phyloP scores from a whole-genome alignment of 306 rosid species.

The Dryas alaskensis region DNA sequence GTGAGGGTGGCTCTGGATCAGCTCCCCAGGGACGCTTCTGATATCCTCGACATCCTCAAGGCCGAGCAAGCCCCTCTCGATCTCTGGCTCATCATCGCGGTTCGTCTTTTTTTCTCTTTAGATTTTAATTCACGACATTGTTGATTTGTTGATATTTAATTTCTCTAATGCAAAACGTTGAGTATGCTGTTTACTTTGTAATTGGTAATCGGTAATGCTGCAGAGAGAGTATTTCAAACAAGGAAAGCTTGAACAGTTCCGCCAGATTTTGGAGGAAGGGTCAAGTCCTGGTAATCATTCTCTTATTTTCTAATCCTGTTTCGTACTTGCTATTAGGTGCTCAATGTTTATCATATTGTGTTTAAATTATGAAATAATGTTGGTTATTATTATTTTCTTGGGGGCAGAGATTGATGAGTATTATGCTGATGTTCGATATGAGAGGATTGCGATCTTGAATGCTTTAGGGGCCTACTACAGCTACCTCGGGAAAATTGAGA shows the following conservation, averaged over 20 bases:
- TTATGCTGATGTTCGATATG: conserved; percentile 94
- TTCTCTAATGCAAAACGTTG: neutral
- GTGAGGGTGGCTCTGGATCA: conserved; percentile 95
- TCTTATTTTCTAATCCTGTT: neutral
- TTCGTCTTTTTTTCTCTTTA: conserved; percentile 25
- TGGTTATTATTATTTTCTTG: neutral
- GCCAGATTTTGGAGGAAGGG: conserved; percentile 95
- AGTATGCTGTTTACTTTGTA: neutral
- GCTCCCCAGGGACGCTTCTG: conserved; percentile 92
- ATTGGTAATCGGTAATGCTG: conserved; percentile 20
- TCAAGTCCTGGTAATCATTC: conserved; percentile 76
- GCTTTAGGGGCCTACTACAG: conserved; percentile 95
- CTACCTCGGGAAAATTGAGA: conserved; percentile 95
- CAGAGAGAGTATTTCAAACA: conserved; percentile 99
- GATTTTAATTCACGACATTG: neutral
- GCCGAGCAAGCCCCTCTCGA: conserved; percentile 99
- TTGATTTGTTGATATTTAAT: conserved; percentile 10
- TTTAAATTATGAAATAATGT: neutral
- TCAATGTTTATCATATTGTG: neutral
- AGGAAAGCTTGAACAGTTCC: conserved; percentile 84
- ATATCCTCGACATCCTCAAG: conserved; percentile 89
- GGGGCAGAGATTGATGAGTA: conserved; percentile 91
- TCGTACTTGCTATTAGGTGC: neutral
- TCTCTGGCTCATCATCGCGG: conserved; percentile 98
- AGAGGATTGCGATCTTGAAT: conserved; percentile 96